Evolutionary conservation across 2,329 filamentous ascomycete species (phyloP).

Genomic region (Fusarium sp.): DNA sequence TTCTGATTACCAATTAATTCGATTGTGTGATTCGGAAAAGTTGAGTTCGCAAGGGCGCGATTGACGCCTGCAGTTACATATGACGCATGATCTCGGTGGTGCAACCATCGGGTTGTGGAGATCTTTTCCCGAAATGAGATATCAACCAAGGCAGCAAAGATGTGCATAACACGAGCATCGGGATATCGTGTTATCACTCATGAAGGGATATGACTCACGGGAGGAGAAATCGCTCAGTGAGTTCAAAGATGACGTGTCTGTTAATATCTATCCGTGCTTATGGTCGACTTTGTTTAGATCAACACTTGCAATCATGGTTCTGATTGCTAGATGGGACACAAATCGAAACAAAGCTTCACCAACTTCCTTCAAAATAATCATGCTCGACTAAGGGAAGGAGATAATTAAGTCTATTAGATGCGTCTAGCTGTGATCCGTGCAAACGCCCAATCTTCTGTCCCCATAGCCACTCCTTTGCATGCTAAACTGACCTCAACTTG

Average conservation of each 20-base stretch:
- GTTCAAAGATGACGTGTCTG: not conserved
- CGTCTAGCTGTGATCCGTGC: not conserved
- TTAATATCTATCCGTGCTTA: not conserved
- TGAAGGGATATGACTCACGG: not conserved
- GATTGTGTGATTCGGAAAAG: not conserved
- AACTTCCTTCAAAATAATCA: not conserved
- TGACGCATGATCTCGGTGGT: not conserved
- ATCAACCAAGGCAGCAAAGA: not conserved
- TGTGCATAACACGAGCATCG: not conserved
- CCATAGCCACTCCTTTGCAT: not conserved
- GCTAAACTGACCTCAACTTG: not conserved
- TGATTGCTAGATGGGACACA: not conserved
- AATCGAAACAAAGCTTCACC: not conserved
- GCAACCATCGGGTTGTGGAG: not conserved
- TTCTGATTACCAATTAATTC: not conserved
- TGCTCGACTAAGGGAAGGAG: not conserved
- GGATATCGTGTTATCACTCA: not conserved
- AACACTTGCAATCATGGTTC: not conserved
- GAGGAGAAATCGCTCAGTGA: not conserved
- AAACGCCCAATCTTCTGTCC: not conserved
- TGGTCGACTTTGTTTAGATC: no score
- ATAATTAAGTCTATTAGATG: not conserved
- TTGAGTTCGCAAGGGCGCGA: not conserved
- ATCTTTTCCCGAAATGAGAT: not conserved
- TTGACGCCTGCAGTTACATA: not conserved